A percentile compares a stretch with the other conserved stretches of the same genome.
Evolutionary conservation across 2,329 filamentous ascomycete species (phyloP).

Genomic region (Pseudogymnoascus sp.): DNA sequence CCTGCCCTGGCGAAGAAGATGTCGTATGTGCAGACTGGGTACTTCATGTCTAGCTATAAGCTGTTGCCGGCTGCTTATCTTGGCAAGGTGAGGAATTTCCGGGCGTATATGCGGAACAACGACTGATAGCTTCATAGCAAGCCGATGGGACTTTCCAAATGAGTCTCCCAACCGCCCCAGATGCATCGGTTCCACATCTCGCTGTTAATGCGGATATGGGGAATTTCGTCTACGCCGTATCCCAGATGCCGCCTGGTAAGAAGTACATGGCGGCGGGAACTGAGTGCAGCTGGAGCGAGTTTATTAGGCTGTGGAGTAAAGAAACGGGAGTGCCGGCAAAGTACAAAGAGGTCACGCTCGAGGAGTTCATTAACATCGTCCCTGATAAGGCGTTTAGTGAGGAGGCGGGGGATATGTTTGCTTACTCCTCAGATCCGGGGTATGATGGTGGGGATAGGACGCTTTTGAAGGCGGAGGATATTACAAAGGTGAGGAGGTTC

Average conservation of each 20-base stretch:
- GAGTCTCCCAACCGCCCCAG: slow-evolving; percentile 37
- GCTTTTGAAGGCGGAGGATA: slow-evolving; percentile 36
- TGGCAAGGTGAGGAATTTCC: slow-evolving; percentile 31
- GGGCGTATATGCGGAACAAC: neutral
- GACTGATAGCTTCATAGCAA: slow-evolving; percentile 20
- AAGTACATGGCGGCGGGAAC: slow-evolving; percentile 42
- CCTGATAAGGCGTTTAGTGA: slow-evolving; percentile 35
- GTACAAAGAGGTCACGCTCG: slow-evolving; percentile 34
- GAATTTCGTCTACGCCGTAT: slow-evolving; percentile 40
- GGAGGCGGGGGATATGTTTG: slow-evolving; percentile 40
- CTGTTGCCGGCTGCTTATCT: slow-evolving; percentile 41
- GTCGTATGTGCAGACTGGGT: slow-evolving; percentile 42
- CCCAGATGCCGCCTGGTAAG: slow-evolving; percentile 41
- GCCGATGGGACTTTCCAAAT: slow-evolving; percentile 38
- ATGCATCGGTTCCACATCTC: slow-evolving; percentile 36
- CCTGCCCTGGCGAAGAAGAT: slow-evolving; percentile 40
- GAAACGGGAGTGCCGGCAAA: slow-evolving; percentile 28
- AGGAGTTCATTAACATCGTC: slow-evolving; percentile 33
- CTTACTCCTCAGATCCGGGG: slow-evolving; percentile 39
- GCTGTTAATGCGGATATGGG: slow-evolving; percentile 40
- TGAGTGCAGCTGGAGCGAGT: slow-evolving; percentile 39
- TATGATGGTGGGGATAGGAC: slow-evolving; percentile 39
- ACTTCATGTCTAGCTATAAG: slow-evolving; percentile 34
- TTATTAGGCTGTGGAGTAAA: slow-evolving; percentile 34
- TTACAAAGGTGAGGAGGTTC: slow-evolving; percentile 32